These are phyloP conservation scores for Podospora fimiseda DNA, from an alignment of 495 filamentous ascomycete genomes.

Conservation along the genomic window DNA sequence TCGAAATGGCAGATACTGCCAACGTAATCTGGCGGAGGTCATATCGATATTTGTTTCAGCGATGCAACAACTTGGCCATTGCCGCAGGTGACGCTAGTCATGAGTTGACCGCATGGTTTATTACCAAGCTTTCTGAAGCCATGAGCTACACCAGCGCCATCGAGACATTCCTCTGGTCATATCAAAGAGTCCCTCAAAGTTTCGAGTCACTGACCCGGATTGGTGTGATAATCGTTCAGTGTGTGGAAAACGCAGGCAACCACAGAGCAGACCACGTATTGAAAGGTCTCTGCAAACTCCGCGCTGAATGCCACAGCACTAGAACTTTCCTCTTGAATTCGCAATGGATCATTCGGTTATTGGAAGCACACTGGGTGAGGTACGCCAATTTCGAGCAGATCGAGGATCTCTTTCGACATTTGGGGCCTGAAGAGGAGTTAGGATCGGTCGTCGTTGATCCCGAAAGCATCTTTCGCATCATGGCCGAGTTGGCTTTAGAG, in stretches of 20 bases:
- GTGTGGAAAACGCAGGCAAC: constrained; percentile 24
- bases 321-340: too few species aligned
- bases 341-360: constrained; percentile 30
- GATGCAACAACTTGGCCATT: constrained; percentile 14
- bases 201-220: constrained; percentile 15
- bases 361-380: constrained; percentile 27
- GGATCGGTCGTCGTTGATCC: constrained; percentile 18
- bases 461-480: constrained; percentile 27
- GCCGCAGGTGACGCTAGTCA: constrained; percentile 5
- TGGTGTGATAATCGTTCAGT: constrained; percentile 21
- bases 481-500: constrained; percentile 36
- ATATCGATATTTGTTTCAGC: constrained; percentile 23
- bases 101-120: constrained; percentile 21
- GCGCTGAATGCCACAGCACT: constrained; percentile 6
- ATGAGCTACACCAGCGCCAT: constrained; percentile 28
- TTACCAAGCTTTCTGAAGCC: constrained; percentile 20
- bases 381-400: constrained; percentile 18
- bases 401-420: constrained; percentile 25
- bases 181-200: constrained; percentile 20
- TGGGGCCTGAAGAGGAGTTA: constrained; percentile 10
- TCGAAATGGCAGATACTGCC: constrained; percentile 19
- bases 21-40: constrained; percentile 14
- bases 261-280: constrained; percentile 22
- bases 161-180: constrained; percentile 20
- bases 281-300: constrained; percentile 19